Base-by-base conservation (phyloP, 345 rosid genomes). In the Physaria fendleri region DNA sequence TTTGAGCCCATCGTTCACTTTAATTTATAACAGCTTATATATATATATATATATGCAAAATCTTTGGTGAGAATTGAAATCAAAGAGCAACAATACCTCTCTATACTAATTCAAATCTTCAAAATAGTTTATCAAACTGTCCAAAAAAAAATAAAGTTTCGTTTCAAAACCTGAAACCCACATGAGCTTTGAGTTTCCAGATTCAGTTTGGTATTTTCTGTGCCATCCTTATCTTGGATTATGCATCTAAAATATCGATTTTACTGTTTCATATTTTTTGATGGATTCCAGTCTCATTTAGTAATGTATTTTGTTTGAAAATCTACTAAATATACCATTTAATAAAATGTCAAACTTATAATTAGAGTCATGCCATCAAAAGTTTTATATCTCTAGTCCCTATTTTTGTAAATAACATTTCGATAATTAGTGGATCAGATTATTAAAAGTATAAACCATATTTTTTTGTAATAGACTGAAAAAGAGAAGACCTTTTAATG, bases 401-500 rank as follows among this genome's bases (percentile, higher is more conserved):
- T 44, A 22, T 16, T n/a, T 42, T 13, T 13, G 12, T 32, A 21
- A 9, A 9, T 32, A 30, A 30, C 16, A 4, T 8, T 47, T 8
- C 30, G n/a, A 8, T 15, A 8, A 27, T 5, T 15, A 49, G 35
- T 48, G n/a, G n/a, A n/a, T 15, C 8, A 4, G 53, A 15, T 4
- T 28, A 28, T 8, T 0, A 21, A 10, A 28, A 5, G 6, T 10
- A 25, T 30, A 6, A 43, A 53, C 51, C 47, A 49, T 8, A 13
- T 28, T 27, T 17, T 27, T 23, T 41, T 64, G 44, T 18, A 32
- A n/a, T n/a, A n/a, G 18, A 25, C 25, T 29, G 40, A 64, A 27
- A n/a, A 42, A 35, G 46, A 8, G n/a, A 18, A 44, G 16, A 24
- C 69, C 38, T 33, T 43, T 12, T 16, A 56, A 54, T 53, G 69